These are phyloP conservation scores for Pseudonitzschia multistriata DNA, from an alignment of 108 stramenopile species.

Conservation along the genomic window DNA sequence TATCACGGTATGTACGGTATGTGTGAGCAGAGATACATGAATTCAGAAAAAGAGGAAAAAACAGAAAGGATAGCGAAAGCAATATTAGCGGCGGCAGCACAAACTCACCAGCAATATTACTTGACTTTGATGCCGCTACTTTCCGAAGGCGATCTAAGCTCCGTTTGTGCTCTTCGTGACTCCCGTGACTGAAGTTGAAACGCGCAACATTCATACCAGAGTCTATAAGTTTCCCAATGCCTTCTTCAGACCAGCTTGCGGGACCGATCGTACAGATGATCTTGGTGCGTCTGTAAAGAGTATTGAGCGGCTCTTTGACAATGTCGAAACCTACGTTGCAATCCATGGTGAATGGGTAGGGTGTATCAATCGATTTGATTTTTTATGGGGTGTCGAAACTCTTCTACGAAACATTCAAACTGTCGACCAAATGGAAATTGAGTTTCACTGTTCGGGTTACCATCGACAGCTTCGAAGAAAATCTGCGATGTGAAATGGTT, in stretches of 20 bases:
- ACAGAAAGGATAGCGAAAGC: neutral
- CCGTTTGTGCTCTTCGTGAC: constrained; percentile 73
- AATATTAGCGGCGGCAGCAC: neutral
- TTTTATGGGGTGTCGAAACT: neutral
- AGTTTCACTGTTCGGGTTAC: too few relatives aligned
- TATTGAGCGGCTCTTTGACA: constrained; percentile 29
- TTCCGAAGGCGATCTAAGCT: constrained; percentile 62
- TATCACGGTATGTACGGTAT: neutral
- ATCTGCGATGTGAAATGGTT: too few relatives aligned
- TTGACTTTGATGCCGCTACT: constrained; percentile 63
- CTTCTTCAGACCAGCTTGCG: constrained; percentile 74
- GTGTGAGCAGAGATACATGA: neutral
- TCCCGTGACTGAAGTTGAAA: constrained; percentile 90
- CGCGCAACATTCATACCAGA: constrained; percentile 82
- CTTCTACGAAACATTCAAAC: too few relatives aligned
- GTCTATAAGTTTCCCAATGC: constrained; percentile 68
- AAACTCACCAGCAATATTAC: constrained; percentile 26
- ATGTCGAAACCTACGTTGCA: constrained; percentile 57
- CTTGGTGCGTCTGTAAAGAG: constrained; percentile 63
- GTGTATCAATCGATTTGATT: neutral
- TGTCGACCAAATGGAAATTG: too few relatives aligned
- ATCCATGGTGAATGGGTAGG: constrained; percentile 23
- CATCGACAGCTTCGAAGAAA: too few relatives aligned
- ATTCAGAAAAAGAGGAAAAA: neutral
- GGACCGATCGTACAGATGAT: constrained; percentile 82